A percentile compares a stretch with the other conserved stretches of the same genome.
Evolutionary conservation across 257 asterid species (phyloP).

Genomic region (Fraxinus excelsior): DNA sequence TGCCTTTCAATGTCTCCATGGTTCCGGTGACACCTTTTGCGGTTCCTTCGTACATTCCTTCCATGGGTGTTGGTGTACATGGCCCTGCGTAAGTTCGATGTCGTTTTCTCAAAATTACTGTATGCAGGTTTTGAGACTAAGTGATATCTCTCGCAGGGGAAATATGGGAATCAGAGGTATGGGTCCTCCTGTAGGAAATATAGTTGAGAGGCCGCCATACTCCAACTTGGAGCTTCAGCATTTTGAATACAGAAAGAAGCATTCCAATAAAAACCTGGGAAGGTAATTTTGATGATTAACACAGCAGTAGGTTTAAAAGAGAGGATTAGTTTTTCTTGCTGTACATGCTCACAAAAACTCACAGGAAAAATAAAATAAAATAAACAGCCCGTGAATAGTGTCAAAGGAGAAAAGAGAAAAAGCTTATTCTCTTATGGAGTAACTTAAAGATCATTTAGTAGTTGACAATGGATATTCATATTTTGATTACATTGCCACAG

Average conservation of each 20-base stretch:
- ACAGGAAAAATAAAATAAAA: neutral
- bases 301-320: neutral
- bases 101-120: neutral
- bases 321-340: neutral
- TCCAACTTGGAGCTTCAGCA: constrained; percentile 39
- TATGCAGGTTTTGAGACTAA: constrained; percentile 19
- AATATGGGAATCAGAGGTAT: constrained; percentile 48
- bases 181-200: constrained; percentile 42
- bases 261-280: constrained; percentile 37
- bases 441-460: neutral
- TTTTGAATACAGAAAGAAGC: constrained; percentile 47
- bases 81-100: constrained; percentile 47
- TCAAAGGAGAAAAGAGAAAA: neutral
- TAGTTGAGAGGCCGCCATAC: constrained; percentile 22
- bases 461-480: neutral
- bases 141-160: constrained; percentile 47
- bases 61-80: constrained; percentile 43
- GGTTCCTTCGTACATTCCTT: constrained; percentile 48
- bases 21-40: constrained; percentile 47
- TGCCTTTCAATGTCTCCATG: constrained; percentile 59
- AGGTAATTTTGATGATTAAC: constrained; percentile 48
- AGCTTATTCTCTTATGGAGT: neutral
- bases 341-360: neutral
- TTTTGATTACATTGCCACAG: neutral
- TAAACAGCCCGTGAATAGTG: neutral